Evolutionary conservation across 1,284 basidiomycete species (phyloP).

Genomic region (Puccinia novopanici): DNA sequence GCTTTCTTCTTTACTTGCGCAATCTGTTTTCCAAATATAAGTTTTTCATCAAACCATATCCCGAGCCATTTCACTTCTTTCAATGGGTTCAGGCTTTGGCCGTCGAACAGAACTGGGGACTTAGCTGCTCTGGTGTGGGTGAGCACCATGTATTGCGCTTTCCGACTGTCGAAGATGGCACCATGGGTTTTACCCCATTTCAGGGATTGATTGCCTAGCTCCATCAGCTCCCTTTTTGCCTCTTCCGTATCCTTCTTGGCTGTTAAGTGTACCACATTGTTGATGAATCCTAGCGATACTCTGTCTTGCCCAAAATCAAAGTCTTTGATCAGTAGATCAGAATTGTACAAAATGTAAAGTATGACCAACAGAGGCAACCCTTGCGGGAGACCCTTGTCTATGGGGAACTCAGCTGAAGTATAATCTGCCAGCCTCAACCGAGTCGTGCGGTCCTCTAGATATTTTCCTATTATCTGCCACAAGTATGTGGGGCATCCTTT

Average conservation of each 20-base stretch:
- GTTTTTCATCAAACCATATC: background rate
- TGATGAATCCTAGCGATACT: constrained; percentile 3
- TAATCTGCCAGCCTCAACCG: background rate
- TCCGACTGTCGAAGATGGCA: constrained; percentile 25
- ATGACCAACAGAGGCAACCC: constrained; percentile 10
- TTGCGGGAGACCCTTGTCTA: constrained; percentile 7
- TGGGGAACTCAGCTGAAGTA: background rate
- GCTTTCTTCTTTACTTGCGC: background rate
- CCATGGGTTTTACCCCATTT: constrained; percentile 11
- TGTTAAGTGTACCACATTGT: constrained; percentile 19
- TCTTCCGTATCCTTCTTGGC: background rate
- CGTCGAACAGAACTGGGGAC: background rate
- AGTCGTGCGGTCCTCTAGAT: background rate
- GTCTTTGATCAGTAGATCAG: background rate
- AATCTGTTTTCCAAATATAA: background rate
- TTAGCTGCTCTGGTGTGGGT: background rate
- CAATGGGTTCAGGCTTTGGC: background rate
- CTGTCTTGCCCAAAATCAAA: background rate
- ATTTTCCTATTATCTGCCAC: background rate
- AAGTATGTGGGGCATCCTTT: background rate
- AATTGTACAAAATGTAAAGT: constrained; percentile 12
- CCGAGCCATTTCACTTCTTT: constrained; percentile 4
- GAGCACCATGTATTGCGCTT: constrained; percentile 6
- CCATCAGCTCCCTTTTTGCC: background rate
- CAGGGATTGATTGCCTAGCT: background rate